phyloP scores from a whole-genome alignment of 192 early-diverging fungal species.

The Backusella luteola region DNA sequence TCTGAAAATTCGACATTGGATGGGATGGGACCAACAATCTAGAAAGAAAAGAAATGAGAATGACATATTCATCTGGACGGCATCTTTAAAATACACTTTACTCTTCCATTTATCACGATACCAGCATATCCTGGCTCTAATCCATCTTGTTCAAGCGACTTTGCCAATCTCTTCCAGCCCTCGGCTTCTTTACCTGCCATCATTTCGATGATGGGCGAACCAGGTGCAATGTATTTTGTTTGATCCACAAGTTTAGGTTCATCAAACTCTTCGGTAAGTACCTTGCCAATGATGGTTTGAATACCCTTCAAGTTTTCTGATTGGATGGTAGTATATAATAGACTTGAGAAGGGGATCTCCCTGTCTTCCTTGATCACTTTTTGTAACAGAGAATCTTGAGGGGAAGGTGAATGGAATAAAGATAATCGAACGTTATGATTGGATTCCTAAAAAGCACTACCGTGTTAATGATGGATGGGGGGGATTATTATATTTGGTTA shows the following conservation, averaged over 20 bases:
- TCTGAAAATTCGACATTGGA: constrained; percentile 38
- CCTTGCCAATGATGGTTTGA: background rate
- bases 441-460: constrained; percentile 15
- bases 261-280: background rate
- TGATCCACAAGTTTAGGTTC: constrained; percentile 8
- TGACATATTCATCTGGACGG: background rate
- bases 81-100: constrained; percentile 11
- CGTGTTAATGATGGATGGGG: background rate
- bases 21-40: constrained; percentile 54
- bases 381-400: background rate
- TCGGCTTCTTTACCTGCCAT: constrained; percentile 8
- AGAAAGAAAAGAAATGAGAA: constrained; percentile 6
- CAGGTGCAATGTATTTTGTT: constrained; percentile 21
- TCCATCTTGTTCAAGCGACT: constrained; percentile 15
- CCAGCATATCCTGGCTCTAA: constrained; percentile 21
- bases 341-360: constrained; percentile 6
- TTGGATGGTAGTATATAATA: constrained; percentile 12
- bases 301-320: constrained; percentile 5
- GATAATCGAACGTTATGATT: constrained; percentile 41
- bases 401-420: constrained; percentile 35
- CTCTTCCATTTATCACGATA: constrained; percentile 65
- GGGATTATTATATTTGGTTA: background rate
- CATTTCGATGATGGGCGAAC: constrained; percentile 31
- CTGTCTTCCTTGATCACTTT: background rate
- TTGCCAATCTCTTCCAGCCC: constrained; percentile 8